Evolutionary conservation across 306 rosid genomes (phyloP).

Genomic region (Oxytropis ochrocephala): DNA sequence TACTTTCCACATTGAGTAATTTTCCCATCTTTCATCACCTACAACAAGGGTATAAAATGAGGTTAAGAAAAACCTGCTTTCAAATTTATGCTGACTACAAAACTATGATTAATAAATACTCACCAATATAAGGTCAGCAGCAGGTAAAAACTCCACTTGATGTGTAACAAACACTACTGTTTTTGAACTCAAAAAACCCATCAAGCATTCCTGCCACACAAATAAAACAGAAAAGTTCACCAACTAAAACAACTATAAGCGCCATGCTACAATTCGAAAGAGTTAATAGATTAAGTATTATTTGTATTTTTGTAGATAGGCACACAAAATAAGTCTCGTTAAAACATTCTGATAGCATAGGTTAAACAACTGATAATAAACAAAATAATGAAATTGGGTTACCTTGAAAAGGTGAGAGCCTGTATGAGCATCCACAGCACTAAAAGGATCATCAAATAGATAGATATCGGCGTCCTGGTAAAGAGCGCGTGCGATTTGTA

Average conservation of each 20-base stretch:
- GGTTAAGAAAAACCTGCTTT: not conserved
- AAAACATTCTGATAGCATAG: too few species aligned
- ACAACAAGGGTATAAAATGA: not conserved
- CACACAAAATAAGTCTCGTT: not conserved
- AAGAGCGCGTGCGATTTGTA: conserved; percentile 82
- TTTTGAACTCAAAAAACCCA: conserved; percentile 57
- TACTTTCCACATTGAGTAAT: conserved; percentile 75
- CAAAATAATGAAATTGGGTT: conserved; percentile 3
- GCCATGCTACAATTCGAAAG: not conserved
- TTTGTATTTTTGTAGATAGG: not conserved
- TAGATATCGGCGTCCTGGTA: conserved; percentile 87
- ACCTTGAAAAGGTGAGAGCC: conserved; percentile 90
- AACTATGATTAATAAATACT: not conserved
- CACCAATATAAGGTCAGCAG: conserved; percentile 73
- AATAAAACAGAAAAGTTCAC: not conserved
- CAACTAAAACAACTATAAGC: not conserved
- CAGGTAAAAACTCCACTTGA: conserved; percentile 84
- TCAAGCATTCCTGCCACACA: conserved; percentile 59
- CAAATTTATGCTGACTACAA: not conserved
- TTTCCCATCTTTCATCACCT: conserved; percentile 86
- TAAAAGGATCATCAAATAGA: conserved; percentile 90
- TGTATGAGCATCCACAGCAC: conserved; percentile 93
- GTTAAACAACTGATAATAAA: not conserved
- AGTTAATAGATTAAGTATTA: not conserved
- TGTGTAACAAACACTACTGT: conserved; percentile 77